Base-by-base conservation (phyloP, 2,329 filamentous ascomycete genomes). In the Dryadomyces sulphureus region DNA sequence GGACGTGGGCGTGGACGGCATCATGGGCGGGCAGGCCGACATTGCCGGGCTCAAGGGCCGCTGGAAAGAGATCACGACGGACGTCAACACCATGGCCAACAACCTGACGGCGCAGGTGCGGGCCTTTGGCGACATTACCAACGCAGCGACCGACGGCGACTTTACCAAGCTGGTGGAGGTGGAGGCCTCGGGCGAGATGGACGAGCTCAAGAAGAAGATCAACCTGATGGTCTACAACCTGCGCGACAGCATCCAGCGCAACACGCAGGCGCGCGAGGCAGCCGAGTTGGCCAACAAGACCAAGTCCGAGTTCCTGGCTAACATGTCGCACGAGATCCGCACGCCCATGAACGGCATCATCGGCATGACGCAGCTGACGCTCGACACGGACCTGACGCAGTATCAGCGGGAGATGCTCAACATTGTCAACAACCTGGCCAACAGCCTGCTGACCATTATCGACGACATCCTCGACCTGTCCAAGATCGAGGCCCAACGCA, bases 201-300 rank as follows among this genome's bases (percentile, higher is more conserved):
- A 96, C 64, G 90, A 96, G 63, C 73, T 98, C 56, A 98, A 98
- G 67, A 81, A 89, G 57, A 96, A 96, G 72, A 96, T 98, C 73
- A 98, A 96, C 62, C 86, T 93, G 68, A 98, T 98, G 92, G 89
- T 96, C 45, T 92, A 85, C 60, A 94, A 94, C 60, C 68, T 98
- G 51, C 74, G 90, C 54, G 92, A 96, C 65, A 93, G 85, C 71
- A 95, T 98, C 54, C 89, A 96, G 62, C 80, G 88, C 61, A 98
- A 96, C 61, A 95, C 89, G 3, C 86, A 89, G 54, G 92, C 92
- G 48, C 84, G 92, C 25, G 53, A 96, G 64, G 89, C 90, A 41
- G 92, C 92, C 57, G 92, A 98, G 62, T 69, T 95, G 60, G 92
- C 92, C 52, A 96, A 95, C 69, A 90, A 93, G 66, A 96, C 90